Evolutionary conservation across 768 basidiomycete species (phyloP), one percentile per base, ranked within the genome.

Genomic region (Auriscalpium orientale): DNA sequence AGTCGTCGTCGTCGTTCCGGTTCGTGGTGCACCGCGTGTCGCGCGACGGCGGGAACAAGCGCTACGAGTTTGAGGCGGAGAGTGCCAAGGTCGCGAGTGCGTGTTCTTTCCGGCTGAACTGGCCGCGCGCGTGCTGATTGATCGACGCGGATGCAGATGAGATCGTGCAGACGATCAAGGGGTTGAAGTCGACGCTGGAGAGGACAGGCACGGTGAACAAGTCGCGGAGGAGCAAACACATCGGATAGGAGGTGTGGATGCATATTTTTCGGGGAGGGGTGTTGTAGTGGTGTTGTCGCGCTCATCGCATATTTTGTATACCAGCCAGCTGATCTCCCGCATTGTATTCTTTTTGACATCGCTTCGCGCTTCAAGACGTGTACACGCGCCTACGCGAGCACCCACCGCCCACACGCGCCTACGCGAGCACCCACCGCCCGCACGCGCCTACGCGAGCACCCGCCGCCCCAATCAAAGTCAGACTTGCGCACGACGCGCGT

Each of bases 61-160:
- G 93, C 40, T 98, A 98, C 67, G 95, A 98, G 64, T 98, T 97
- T 67, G 97, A 99, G 72, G 95, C 94, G 0, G 95, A 95, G 70
- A 92, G 74, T 61, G 78, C 88, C 1, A 87, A 84, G 68, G 66
- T 84, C 55, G 92, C 95, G 48, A 79, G 90, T 89, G 65, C 63
- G 88, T 74, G n/a, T 12, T 56, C n/a, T 34, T 12, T 47, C n/a
- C 1, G 8, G 34, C 22, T 18, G 22, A 48, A 47, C 38, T 46
- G 43, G 16, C 28, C 4, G 28, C 4, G 28, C 28, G 28, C 28
- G 28, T 28, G 28, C 28, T 28, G 4, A 16, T 33, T 49, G 16
- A 21, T 7, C 20, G 18, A 20, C 48, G n/a, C 44, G 12, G 49
- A 53, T 51, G 20, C 49, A 88, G 85, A 76, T 58, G 89, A 92